Base-by-base conservation (phyloP, 139 green algal genomes). In the Tetradesmus obliquus region DNA sequence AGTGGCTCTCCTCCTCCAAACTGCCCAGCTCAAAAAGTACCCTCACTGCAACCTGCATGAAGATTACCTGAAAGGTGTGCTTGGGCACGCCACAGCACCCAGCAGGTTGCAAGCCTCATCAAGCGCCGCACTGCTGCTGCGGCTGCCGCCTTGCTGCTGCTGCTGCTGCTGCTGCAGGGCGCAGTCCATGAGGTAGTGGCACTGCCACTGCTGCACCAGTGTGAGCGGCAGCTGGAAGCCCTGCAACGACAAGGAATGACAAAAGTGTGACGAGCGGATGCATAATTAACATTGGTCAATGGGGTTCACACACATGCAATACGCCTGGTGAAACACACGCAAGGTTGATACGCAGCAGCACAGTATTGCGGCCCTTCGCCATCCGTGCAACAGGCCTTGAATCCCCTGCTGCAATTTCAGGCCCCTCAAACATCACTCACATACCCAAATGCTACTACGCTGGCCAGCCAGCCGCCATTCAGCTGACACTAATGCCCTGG, bases 191-290 rank as follows among this genome's bases (percentile, higher is more conserved):
- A 90, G 71, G 53, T 84, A 84, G 71, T 90, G 86, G 22, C 86
- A 90, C 71, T 90, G 71, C 86, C 86, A 90, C 86, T 90, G 86
- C 86, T 90, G 71, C 51, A 55, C 86, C 53, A 84, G 22, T 3
- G 86, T 90, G 45, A 90, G 55, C 0, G 86, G 71, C 54, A 90
- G 71, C 22, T 90, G 86, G 20, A 90, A 90, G 0, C 86, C 86
- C 86, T 90, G 86, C 71, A 84, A 88, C 3, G 6, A 9, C 82
- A 69, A 22, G 0, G 1, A 72, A 62, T 19, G 51, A 51, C 22
- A 2, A 9, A 86, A 72, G 62, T 15, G 19, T 15, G 19, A 15
- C 6, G 19, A 15, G 62, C 62, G 57, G 7, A 62, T 7, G n/a
- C n/a, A n/a, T n/a, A n/a, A n/a, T n/a, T n/a, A n/a, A n/a, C n/a